Conservation (phyloP, 768 basidiomycete genomes). For the Lentinula sp. region DNA sequence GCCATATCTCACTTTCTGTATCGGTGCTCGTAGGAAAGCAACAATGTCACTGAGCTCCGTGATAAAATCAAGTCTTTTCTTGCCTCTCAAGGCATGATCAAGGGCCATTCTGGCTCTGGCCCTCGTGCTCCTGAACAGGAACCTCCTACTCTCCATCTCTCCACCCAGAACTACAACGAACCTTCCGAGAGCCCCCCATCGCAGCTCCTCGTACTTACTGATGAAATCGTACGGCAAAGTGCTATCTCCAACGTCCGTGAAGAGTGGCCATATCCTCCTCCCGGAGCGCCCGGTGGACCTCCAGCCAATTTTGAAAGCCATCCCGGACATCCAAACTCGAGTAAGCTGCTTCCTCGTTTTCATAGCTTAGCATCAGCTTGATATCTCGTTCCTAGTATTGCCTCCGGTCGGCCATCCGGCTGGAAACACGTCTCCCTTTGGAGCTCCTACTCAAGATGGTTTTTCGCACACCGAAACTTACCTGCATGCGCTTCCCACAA, state of each 20-base stretch:
- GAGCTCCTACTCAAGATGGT: slow-evolving; percentile 14
- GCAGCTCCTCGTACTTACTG: slow-evolving; percentile 17
- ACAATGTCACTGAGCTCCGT: slow-evolving; percentile 60
- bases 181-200: slow-evolving; percentile 29
- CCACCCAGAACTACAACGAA: slow-evolving; percentile 31
- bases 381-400: slow-evolving; percentile 11
- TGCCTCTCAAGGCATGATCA: slow-evolving; percentile 83
- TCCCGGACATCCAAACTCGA: not conserved
- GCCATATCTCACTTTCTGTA: slow-evolving; percentile 8
- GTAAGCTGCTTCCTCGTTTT: not conserved
- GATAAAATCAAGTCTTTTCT: slow-evolving; percentile 78
- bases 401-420: slow-evolving; percentile 16
- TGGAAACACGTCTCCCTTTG: slow-evolving; percentile 14
- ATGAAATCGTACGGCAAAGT: slow-evolving; percentile 14
- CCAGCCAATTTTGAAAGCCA: slow-evolving; percentile 11
- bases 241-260: slow-evolving; percentile 20
- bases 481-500: slow-evolving; percentile 25
- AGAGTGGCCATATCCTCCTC: slow-evolving; percentile 7
- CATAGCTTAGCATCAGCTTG: no score
- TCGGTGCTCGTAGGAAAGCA: slow-evolving; percentile 47
- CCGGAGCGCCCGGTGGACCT: slow-evolving; percentile 13
- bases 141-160: slow-evolving; percentile 21
- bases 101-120: slow-evolving; percentile 74
- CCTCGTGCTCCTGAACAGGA: slow-evolving; percentile 54
- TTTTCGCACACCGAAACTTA: slow-evolving; percentile 10